Evolutionary conservation across 2,329 filamentous ascomycete species (phyloP).

Genomic region (Leptographium wingfieldii): DNA sequence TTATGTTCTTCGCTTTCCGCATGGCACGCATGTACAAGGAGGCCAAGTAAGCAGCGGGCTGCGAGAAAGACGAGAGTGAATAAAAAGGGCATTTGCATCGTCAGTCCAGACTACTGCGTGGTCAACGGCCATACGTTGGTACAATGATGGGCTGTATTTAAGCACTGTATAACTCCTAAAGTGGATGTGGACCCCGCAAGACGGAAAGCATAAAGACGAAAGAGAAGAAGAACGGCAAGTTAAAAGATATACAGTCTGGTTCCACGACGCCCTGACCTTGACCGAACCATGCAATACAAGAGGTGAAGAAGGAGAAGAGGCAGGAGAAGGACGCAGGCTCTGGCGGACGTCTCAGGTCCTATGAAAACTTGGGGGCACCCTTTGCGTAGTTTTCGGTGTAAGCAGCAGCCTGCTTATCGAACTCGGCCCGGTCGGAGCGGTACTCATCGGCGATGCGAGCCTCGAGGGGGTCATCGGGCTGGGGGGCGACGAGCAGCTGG

Average conservation of each 20-base stretch:
- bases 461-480: slow-evolving; percentile 84
- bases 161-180: too few species aligned
- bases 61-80: background rate
- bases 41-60: background rate
- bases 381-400: slow-evolving; percentile 65
- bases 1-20: background rate
- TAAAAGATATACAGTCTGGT: background rate
- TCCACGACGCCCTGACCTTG: background rate
- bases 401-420: slow-evolving; percentile 61
- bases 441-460: slow-evolving; percentile 75
- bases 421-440: slow-evolving; percentile 52
- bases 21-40: slow-evolving; percentile 2
- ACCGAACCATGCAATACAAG: background rate
- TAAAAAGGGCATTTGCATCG: too few species aligned
- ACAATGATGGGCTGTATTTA: too few species aligned
- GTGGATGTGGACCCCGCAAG: background rate
- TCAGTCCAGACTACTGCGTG: too few species aligned
- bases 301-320: background rate
- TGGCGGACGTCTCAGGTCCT: background rate
- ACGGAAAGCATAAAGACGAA: background rate
- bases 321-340: background rate
- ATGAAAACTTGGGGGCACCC: slow-evolving; percentile 14
- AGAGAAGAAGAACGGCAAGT: background rate
- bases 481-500: slow-evolving; percentile 64
- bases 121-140: too few species aligned